Base-by-base conservation (phyloP, 352 stramenopile species). In the Globisporangium okanoganense region DNA sequence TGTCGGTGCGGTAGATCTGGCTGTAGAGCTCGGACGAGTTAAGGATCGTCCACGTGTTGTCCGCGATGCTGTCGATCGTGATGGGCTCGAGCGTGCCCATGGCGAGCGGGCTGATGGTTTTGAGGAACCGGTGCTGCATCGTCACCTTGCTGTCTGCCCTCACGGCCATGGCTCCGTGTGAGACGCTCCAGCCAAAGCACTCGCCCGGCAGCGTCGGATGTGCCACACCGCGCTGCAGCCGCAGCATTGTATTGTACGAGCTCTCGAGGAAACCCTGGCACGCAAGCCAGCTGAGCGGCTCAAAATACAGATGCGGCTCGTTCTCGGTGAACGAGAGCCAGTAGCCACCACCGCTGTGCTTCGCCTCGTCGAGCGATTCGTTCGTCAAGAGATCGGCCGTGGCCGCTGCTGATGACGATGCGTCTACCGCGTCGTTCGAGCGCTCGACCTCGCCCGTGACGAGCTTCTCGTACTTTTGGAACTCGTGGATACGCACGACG, bases 61-160 rank as follows among this genome's bases (percentile, higher is more conserved):
- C 51, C 3, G 66, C 67, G 47, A 82, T 47, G 9, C 61, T 66
- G 31, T 79, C 66, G 6, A 66, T 61, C n/a, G 72, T 76, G 18
- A 75, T 66, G 6, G 57, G 52, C 27, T 70, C 47, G 22, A 65
- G 55, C 35, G 56, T 55, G 57, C 65, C 70, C 0, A 61, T 58
- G 6, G 65, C 54, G 9, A 67, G 60, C 1, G 62, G 59, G 24
- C 58, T 66, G 49, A 76, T 79, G 35, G 52, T 44, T 63, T 79
- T 79, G 5, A 62, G 66, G 40, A 72, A 79, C 7, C 71, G 68
- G 31, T 79, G 71, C 38, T 79, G 71, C 65, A 76, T 70, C 25
- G 38, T 64, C 16, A 67, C 8, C 10, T 69, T 64, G 5, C 45
- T 40, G 14, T 38, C 40, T 6, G 31, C 24, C 1, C 13, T 13